Conservation (phyloP, 208 protist species). For the Trypanosoma theileri region DNA sequence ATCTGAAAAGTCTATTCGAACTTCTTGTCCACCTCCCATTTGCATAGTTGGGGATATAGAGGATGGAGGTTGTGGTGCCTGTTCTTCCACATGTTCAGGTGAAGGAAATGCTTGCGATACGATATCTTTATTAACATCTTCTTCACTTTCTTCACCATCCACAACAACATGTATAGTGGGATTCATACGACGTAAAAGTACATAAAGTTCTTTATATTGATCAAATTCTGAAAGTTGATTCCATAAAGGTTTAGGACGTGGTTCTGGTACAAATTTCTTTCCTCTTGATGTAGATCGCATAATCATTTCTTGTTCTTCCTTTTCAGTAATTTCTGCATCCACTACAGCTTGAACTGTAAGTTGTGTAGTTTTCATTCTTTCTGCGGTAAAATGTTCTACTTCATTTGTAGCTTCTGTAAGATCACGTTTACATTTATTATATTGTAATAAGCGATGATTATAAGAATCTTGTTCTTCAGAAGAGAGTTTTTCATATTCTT, state of each 20-base stretch:
- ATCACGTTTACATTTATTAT: conserved; percentile 75
- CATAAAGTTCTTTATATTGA: conserved; percentile 29
- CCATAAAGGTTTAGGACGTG: conserved; percentile 14
- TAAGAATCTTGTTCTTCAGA: conserved; percentile 57
- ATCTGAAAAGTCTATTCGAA: conserved; percentile 10
- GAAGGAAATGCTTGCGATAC: not conserved
- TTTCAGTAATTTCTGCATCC: conserved; percentile 23
- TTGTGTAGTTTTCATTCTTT: conserved; percentile 21
- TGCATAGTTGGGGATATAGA: not conserved
- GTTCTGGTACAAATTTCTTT: conserved; percentile 24
- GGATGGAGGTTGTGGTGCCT: not conserved
- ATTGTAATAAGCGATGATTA: conserved; percentile 74
- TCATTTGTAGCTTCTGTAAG: conserved; percentile 37
- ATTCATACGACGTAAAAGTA: conserved; percentile 6
- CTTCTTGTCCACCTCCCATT: not conserved
- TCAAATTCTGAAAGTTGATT: conserved; percentile 21
- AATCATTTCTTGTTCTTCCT: conserved; percentile 30
- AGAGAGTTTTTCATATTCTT: conserved; percentile 62
- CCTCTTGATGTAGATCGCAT: conserved; percentile 11
- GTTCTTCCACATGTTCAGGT: too few relatives aligned
- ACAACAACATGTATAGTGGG: conserved; percentile 10
- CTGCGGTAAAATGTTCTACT: conserved; percentile 31
- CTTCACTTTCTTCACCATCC: conserved; percentile 16
- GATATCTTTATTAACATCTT: conserved; percentile 5
- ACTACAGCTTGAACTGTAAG: conserved; percentile 31